Percentiles rank a stretch among this genome's conserved stretches.
These are phyloP conservation scores for Amaranthus hypochondriacus DNA, from an alignment of 148 eudicot species.

Conservation along the genomic window DNA sequence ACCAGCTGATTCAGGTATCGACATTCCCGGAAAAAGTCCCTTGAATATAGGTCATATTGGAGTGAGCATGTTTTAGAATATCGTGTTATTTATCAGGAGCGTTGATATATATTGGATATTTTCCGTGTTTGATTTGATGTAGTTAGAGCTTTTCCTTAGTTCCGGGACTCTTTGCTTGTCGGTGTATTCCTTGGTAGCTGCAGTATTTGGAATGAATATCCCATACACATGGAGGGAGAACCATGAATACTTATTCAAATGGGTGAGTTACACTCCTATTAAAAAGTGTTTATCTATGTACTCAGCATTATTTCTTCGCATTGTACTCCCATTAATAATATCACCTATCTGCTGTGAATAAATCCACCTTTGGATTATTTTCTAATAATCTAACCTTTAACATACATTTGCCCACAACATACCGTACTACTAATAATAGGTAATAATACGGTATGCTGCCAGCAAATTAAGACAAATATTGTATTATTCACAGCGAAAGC, in stretches of 20 bases:
- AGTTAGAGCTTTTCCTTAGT: slow-evolving; percentile 83
- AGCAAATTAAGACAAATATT: too few species aligned
- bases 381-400: too few species aligned
- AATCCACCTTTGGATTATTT: too few species aligned
- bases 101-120: too few species aligned
- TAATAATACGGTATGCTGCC: too few species aligned
- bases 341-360: too few species aligned
- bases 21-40: background rate
- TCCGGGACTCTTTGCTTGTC: slow-evolving; percentile 72
- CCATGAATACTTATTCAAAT: slow-evolving; percentile 75
- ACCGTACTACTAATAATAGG: too few species aligned
- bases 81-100: background rate
- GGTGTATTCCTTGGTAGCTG: slow-evolving; percentile 69
- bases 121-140: slow-evolving; percentile 20
- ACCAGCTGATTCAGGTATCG: slow-evolving; percentile 80
- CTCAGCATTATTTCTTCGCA: too few species aligned
- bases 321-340: too few species aligned
- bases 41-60: background rate
- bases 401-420: too few species aligned
- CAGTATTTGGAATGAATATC: slow-evolving; percentile 85
- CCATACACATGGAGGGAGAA: slow-evolving; percentile 64
- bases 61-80: background rate
- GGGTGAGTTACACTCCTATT: slow-evolving; percentile 36
- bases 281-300: background rate
- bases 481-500: too few species aligned